A percentile compares a stretch with the other conserved stretches of the same genome.
Evolutionary conservation across 164 flowering plant genomes (phyloP).

Genomic region (Echeveria elegans): DNA sequence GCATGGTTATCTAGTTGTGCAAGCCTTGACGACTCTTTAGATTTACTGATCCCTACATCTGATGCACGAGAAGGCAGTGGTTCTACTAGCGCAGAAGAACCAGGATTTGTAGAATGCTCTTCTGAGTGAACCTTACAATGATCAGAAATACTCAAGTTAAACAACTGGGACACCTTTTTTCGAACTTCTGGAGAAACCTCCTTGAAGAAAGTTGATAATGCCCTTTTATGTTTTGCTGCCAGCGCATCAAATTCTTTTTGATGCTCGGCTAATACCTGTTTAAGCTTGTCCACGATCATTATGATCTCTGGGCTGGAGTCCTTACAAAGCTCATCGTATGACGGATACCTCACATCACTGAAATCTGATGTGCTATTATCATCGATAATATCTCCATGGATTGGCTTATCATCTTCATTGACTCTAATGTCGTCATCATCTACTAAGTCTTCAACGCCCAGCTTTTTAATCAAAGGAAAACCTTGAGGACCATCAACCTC

Average conservation of each 20-base stretch:
- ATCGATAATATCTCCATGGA: too few species aligned
- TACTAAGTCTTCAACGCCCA: neutral
- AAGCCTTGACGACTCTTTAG: neutral
- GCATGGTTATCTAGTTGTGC: too few species aligned
- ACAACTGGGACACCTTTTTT: constrained; percentile 21
- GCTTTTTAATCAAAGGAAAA: constrained; percentile 13
- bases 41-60: neutral
- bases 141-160: constrained; percentile 28
- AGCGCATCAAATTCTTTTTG: constrained; percentile 57
- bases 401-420: neutral
- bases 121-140: constrained; percentile 10
- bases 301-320: neutral
- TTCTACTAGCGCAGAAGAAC: constrained; percentile 11
- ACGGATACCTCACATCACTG: neutral
- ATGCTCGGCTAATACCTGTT: constrained; percentile 46
- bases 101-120: constrained; percentile 12
- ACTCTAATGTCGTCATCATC: constrained; percentile 3
- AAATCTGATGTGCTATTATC: neutral
- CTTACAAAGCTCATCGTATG: neutral
- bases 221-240: constrained; percentile 44
- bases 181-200: constrained; percentile 45
- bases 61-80: constrained; percentile 2
- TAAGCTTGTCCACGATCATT: constrained; percentile 32
- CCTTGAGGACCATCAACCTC: constrained; percentile 12
- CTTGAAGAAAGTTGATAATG: constrained; percentile 37